Evolutionary conservation across 306 rosid species (phyloP), one percentile per base, ranked within the genome.

Genomic region (Cucurbita pepo): DNA sequence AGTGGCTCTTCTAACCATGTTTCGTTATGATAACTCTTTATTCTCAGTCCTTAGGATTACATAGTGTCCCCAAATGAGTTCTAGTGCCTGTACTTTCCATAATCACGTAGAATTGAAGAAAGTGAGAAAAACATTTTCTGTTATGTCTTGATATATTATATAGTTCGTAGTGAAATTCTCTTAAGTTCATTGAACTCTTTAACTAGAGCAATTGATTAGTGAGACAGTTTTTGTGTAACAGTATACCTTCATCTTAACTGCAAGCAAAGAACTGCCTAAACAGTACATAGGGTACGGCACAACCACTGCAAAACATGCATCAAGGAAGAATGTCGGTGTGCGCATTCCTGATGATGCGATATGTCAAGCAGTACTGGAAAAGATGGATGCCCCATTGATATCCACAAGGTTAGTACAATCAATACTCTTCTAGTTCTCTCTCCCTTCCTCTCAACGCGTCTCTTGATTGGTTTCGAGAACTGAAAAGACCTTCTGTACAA

Each of bases 201-300:
- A 37, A 76, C 72, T 34, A 76, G 30, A 66, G 71, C 43, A 52
- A 40, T 76, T 72, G 52, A 38, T 51, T 56, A 74, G 75, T 83
- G 61, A 83, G 80, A 58, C 41, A 38, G 19, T 55, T 72, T 84
- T 74, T 77, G 18, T 82, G 77, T 81, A 71, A 82, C 91, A 93
- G 97, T 93, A 93, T 82, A 93, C 98, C 56, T 93, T 93, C 85
- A 87, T 93, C 86, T 70, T 93, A 78, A 82, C 87, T 75, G 98
- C 98, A 69, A 93, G 90, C 85, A 93, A 93, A 82, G 92, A 80
- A 69, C 81, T 93, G 67, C 98, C 98, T 1, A 93, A 90, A 77
- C 94, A 85, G 71, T 93, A 97, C 79, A 83, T 86, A 81, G 85
- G 90, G 84, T 87, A 71, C 73, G 96, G 94, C 74, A 90, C 91